phyloP scores from a whole-genome alignment of 1,284 basidiomycete genomes.

The Jaminaea rosea region DNA sequence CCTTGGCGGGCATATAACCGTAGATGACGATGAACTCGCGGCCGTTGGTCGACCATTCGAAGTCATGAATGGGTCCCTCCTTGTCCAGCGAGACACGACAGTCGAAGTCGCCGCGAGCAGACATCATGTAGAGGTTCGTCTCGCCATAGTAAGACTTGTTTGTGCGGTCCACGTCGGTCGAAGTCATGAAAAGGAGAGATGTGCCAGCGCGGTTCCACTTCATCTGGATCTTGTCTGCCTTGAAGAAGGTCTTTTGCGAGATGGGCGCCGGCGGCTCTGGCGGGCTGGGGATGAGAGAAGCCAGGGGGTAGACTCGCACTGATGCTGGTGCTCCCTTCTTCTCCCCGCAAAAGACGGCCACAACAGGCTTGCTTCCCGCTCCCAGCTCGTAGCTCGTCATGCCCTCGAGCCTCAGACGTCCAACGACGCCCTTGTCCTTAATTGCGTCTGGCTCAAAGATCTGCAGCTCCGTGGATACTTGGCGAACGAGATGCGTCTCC shows the following conservation, averaged over 20 bases:
- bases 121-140: constrained; percentile 86
- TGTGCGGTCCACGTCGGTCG: constrained; percentile 91
- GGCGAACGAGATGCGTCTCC: constrained; percentile 77
- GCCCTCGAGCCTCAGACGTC: constrained; percentile 73
- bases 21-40: constrained; percentile 94
- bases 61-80: constrained; percentile 95
- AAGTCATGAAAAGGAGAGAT: constrained; percentile 67
- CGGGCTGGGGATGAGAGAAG: constrained; percentile 57
- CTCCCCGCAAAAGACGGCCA: constrained; percentile 86
- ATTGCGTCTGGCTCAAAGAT: constrained; percentile 68
- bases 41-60: constrained; percentile 83
- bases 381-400: constrained; percentile 66
- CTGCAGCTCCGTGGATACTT: constrained; percentile 75
- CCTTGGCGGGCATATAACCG: constrained; percentile 94
- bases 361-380: constrained; percentile 69
- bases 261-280: constrained; percentile 55
- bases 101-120: constrained; percentile 90
- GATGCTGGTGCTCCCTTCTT: constrained; percentile 93
- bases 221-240: constrained; percentile 83
- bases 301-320: constrained; percentile 72
- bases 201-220: constrained; percentile 91
- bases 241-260: constrained; percentile 80
- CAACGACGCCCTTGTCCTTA: constrained; percentile 67
- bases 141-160: constrained; percentile 98
- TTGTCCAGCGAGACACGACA: constrained; percentile 86